These are phyloP conservation scores for Atkinsonella hypoxylon DNA, from an alignment of 2,329 filamentous ascomycete genomes.

Conservation along the genomic window DNA sequence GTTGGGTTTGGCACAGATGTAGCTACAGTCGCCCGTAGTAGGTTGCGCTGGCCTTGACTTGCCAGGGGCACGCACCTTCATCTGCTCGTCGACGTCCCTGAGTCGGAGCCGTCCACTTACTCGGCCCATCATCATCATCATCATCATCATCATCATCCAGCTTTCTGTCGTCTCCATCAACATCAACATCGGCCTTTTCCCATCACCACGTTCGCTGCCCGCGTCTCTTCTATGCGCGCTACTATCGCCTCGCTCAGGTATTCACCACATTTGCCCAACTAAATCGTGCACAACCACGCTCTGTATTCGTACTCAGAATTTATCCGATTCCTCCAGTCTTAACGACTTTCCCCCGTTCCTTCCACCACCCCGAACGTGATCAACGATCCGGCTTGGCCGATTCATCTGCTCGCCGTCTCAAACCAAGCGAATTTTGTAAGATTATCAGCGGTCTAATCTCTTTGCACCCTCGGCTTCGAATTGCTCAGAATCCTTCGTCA, in stretches of 20 bases:
- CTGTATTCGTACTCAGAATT: conserved; percentile 5
- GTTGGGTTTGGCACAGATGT: too few relatives aligned
- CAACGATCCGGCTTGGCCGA: conserved; percentile 3
- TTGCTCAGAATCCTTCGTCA: background rate
- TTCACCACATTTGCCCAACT: background rate
- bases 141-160: too few relatives aligned
- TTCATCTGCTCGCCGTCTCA: background rate
- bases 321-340: background rate
- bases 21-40: too few relatives aligned
- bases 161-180: conserved; percentile 3
- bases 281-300: conserved; percentile 2
- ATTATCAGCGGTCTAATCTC: background rate
- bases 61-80: too few relatives aligned
- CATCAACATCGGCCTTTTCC: background rate
- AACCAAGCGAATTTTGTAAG: background rate
- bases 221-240: conserved; percentile 2
- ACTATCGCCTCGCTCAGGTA: conserved; percentile 4
- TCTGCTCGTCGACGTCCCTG: background rate
- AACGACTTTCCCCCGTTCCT: background rate
- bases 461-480: background rate
- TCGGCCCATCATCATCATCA: background rate
- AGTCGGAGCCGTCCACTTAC: background rate
- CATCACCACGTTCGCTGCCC: conserved; percentile 4
- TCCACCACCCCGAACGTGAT: background rate
- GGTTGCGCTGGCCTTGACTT: too few relatives aligned